Percentiles rank a stretch among this genome's conserved stretches.
Evolutionary conservation across 495 filamentous ascomycete genomes (phyloP).

Genomic region (Xylaria venustula): DNA sequence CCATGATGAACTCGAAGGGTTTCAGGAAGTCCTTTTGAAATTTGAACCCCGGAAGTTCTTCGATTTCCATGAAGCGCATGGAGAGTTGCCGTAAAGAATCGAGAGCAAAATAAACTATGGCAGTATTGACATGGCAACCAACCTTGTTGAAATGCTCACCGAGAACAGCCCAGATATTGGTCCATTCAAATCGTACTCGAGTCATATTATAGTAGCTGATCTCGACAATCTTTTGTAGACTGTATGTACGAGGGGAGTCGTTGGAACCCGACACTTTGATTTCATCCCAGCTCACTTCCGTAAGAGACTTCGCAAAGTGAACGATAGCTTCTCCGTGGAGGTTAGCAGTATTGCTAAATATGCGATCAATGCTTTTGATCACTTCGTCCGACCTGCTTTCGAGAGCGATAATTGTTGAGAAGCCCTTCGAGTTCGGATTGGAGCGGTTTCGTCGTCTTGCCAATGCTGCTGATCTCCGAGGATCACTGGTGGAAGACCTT

Average conservation of each 20-base stretch:
- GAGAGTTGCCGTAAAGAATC: constrained; percentile 93
- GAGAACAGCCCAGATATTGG: constrained; percentile 91
- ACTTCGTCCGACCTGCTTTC: constrained; percentile 91
- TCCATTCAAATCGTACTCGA: constrained; percentile 96
- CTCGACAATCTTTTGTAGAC: constrained; percentile 95
- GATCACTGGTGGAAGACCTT: constrained; percentile 40
- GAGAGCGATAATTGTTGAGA: constrained; percentile 82
- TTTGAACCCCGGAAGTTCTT: constrained; percentile 96
- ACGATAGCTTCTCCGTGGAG: constrained; percentile 94
- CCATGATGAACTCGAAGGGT: constrained; percentile 96
- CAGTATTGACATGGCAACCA: constrained; percentile 91
- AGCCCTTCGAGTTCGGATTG: constrained; percentile 61
- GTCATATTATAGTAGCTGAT: constrained; percentile 99
- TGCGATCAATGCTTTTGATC: constrained; percentile 86
- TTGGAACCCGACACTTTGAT: constrained; percentile 95
- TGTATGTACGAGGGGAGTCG: constrained; percentile 92
- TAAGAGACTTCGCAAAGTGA: constrained; percentile 91
- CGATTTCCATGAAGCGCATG: constrained; percentile 98
- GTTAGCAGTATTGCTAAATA: constrained; percentile 94
- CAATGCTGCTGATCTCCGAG: constrained; percentile 69
- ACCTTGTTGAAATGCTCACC: constrained; percentile 98
- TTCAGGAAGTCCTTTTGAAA: constrained; percentile 99
- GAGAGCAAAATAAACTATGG: constrained; percentile 93
- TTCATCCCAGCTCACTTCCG: constrained; percentile 98
- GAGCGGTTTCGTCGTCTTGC: constrained; percentile 65